Base-by-base conservation (phyloP, 2,329 filamentous ascomycete genomes). In the Pochonia chlamydosporia region DNA sequence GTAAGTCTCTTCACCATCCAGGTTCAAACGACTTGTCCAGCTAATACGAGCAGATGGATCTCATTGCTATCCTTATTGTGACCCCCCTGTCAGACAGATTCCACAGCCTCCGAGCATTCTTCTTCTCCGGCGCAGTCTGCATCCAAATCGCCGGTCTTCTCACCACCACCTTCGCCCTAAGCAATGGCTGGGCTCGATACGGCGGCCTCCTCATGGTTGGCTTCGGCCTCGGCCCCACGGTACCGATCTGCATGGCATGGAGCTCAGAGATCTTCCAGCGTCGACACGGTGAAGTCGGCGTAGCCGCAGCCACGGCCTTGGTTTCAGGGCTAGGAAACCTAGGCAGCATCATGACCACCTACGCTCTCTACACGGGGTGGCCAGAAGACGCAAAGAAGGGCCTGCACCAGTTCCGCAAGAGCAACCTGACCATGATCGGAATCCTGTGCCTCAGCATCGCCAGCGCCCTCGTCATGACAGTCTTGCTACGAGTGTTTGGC, bases 241-340 rank as follows among this genome's bases (percentile, higher is more conserved):
- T 95, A 1, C 90, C 90, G 10, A 92, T 92, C 59, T 92, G 87
- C 64, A 96, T 96, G 90, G 85, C 89, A 30, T 95, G 90, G 90
- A 89, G 87, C 26, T 88, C 83, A 52, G 87, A 95, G 67, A 85
- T 95, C 60, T 96, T 96, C 72, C 89, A 95, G 68, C 79, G 79
- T 26, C 85, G 90, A 11, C 90, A 96, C 60, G 89, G 90, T 40
- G 90, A 96, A 66, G 88, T 96, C 20, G 90, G 90, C 47, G 89
- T 96, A 6, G 90, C 90, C 4, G 86, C 90, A 13, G 89, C 90
- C 0, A 82, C 86, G 2, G 90, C 90, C 3, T 74, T 96, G 10
- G 90, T 96, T 1, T 93, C 88, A 0, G 90, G 90, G 1, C 74
- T 95, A 33, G 90, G 90, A 0, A 96, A 96, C 59, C 72, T 95